Percentiles rank a stretch among this genome's conserved stretches.
Conservation (phyloP, 768 basidiomycete genomes). For the Kwoniella sp. region DNA sequence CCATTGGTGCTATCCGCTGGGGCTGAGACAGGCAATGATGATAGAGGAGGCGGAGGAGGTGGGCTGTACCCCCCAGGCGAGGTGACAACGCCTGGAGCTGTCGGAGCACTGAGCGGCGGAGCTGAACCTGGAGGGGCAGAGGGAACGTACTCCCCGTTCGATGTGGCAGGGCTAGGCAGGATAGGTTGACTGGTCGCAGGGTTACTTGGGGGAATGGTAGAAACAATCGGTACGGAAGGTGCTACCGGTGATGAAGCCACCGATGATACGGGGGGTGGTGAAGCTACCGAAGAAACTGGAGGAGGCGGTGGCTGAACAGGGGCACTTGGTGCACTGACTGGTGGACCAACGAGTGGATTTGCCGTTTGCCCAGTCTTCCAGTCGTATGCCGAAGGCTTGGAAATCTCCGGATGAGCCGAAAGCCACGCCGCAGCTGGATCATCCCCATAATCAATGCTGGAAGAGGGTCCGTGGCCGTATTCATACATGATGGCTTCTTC, state of each 20-base stretch:
- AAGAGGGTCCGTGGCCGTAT: not conserved
- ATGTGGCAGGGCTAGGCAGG: too few species aligned
- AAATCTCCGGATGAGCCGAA: not conserved
- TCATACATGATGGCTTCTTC: slow-evolving; percentile 1
- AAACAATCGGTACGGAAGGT: too few species aligned
- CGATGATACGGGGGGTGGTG: not conserved
- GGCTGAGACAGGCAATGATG: too few species aligned
- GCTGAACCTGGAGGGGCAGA: not conserved
- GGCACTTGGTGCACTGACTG: not conserved
- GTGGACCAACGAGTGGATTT: not conserved
- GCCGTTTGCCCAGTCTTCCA: not conserved
- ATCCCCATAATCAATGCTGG: not conserved
- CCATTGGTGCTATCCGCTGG: not conserved
- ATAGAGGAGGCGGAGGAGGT: too few species aligned
- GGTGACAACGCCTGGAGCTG: not conserved
- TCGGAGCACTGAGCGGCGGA: not conserved
- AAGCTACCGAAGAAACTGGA: not conserved
- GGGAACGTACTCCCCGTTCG: too few species aligned
- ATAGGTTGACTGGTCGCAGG: too few species aligned
- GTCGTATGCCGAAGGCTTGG: not conserved
- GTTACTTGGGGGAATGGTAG: too few species aligned
- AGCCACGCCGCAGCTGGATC: not conserved
- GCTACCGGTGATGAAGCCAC: not conserved
- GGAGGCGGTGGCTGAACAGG: not conserved
- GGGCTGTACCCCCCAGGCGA: not conserved